Percentiles rank a stretch among this genome's conserved stretches.
These are phyloP conservation scores for Cairneyella variabilis DNA, from an alignment of 495 filamentous ascomycete genomes.

Conservation along the genomic window DNA sequence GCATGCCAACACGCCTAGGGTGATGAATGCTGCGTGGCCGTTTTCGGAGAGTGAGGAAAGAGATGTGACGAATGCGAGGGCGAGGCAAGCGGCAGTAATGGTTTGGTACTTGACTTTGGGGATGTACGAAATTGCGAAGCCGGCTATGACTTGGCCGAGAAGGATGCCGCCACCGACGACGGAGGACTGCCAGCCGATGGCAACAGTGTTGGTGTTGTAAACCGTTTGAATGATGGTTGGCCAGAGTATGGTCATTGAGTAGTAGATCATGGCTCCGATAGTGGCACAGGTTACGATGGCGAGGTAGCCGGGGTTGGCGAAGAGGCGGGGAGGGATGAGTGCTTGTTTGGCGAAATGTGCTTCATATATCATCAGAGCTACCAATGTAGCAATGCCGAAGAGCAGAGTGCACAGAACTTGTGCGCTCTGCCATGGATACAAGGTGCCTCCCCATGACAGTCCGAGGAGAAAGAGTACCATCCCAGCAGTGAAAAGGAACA, in stretches of 20 bases:
- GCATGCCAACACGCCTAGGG: slow-evolving; percentile 24
- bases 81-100: slow-evolving; percentile 26
- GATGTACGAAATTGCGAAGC: slow-evolving; percentile 29
- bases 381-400: slow-evolving; percentile 30
- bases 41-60: slow-evolving; percentile 6
- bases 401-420: slow-evolving; percentile 25
- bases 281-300: slow-evolving; percentile 35
- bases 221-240: slow-evolving; percentile 25
- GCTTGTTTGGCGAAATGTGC: slow-evolving; percentile 33
- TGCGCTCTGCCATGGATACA: slow-evolving; percentile 27
- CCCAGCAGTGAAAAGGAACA: slow-evolving; percentile 26
- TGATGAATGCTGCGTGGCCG: slow-evolving; percentile 24
- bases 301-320: slow-evolving; percentile 40
- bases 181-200: slow-evolving; percentile 22
- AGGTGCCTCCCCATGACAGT: slow-evolving; percentile 27
- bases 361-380: slow-evolving; percentile 37
- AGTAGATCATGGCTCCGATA: slow-evolving; percentile 29
- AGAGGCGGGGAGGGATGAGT: slow-evolving; percentile 40
- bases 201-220: slow-evolving; percentile 18
- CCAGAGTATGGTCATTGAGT: slow-evolving; percentile 20
- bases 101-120: slow-evolving; percentile 29
- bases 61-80: slow-evolving; percentile 31
- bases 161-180: slow-evolving; percentile 27
- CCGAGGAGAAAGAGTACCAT: slow-evolving; percentile 28
- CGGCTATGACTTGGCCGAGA: slow-evolving; percentile 27